phyloP scores from a whole-genome alignment of 257 asterid genomes.

The Solanum etuberosum region DNA sequence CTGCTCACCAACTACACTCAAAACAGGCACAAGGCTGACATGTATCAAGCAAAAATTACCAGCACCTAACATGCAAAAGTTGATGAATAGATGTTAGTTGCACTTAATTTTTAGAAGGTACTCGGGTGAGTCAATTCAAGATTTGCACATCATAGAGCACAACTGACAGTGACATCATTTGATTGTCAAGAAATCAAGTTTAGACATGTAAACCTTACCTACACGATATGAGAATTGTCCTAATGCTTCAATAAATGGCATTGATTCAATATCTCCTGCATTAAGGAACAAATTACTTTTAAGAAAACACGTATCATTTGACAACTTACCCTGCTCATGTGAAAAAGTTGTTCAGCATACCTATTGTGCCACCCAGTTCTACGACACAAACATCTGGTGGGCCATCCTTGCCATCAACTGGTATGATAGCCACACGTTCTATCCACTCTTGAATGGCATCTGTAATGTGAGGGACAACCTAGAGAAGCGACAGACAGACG shows the following conservation, averaged over 20 bases:
- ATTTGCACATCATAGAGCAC: neutral
- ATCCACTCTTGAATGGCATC: constrained; percentile 45
- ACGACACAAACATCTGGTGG: constrained; percentile 51
- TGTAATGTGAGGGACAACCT: constrained; percentile 46
- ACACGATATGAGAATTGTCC: constrained; percentile 89
- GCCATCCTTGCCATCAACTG: constrained; percentile 39
- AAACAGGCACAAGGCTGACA: constrained; percentile 77
- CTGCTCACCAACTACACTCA: constrained; percentile 72
- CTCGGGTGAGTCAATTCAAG: neutral
- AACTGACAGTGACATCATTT: neutral
- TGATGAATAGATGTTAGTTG: neutral
- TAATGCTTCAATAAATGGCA: constrained; percentile 92
- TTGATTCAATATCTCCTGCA: constrained; percentile 91
- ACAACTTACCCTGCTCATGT: neutral
- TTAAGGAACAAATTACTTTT: neutral
- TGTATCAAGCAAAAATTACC: constrained; percentile 74
- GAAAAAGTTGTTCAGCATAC: constrained; percentile 7
- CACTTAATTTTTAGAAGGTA: neutral
- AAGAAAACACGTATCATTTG: neutral
- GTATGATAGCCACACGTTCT: constrained; percentile 33
- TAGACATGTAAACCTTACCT: constrained; percentile 33
- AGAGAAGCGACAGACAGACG: neutral
- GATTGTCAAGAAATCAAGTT: neutral
- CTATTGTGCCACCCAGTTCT: constrained; percentile 44
- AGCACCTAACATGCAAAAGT: constrained; percentile 31